Conservation (phyloP, 2,329 filamentous ascomycete genomes). For the Lasiodiplodia sp. region DNA sequence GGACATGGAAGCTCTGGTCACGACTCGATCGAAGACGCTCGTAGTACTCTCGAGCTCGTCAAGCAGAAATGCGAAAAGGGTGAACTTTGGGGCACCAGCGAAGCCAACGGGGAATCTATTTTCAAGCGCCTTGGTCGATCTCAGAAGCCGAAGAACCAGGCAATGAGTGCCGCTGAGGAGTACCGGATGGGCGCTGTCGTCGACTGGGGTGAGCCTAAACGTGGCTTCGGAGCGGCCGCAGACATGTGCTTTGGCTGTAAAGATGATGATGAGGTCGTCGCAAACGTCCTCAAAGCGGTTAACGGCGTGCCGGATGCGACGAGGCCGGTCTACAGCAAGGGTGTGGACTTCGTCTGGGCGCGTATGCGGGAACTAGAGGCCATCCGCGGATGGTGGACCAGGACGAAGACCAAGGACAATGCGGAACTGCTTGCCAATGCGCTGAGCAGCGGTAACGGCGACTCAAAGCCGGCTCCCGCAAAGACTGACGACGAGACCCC, state of each 20-base stretch:
- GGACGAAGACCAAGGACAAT: slow-evolving; percentile 51
- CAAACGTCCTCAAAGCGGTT: slow-evolving; percentile 51
- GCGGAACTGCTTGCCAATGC: slow-evolving; percentile 35
- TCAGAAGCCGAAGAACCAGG: slow-evolving; percentile 57
- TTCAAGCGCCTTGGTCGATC: slow-evolving; percentile 76
- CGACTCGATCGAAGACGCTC: slow-evolving; percentile 91
- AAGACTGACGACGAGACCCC: neutral
- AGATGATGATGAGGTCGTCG: slow-evolving; percentile 65
- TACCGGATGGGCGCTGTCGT: slow-evolving; percentile 76
- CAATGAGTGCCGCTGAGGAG: slow-evolving; percentile 46
- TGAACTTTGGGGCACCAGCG: slow-evolving; percentile 80
- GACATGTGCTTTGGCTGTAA: slow-evolving; percentile 63
- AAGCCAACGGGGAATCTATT: slow-evolving; percentile 82
- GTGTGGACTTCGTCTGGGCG: slow-evolving; percentile 69
- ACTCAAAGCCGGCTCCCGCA: neutral
- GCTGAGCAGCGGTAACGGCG: slow-evolving; percentile 1
- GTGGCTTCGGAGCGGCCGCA: slow-evolving; percentile 65
- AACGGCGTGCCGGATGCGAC: slow-evolving; percentile 10
- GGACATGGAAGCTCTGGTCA: slow-evolving; percentile 76
- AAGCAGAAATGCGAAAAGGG: slow-evolving; percentile 97
- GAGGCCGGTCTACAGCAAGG: slow-evolving; percentile 53
- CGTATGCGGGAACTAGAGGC: slow-evolving; percentile 68
- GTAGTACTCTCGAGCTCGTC: slow-evolving; percentile 88
- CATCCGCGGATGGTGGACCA: slow-evolving; percentile 66
- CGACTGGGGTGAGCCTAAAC: slow-evolving; percentile 85